Evolutionary conservation across 129 eudicot genomes (phyloP).

Genomic region (Deinandra increscens): DNA sequence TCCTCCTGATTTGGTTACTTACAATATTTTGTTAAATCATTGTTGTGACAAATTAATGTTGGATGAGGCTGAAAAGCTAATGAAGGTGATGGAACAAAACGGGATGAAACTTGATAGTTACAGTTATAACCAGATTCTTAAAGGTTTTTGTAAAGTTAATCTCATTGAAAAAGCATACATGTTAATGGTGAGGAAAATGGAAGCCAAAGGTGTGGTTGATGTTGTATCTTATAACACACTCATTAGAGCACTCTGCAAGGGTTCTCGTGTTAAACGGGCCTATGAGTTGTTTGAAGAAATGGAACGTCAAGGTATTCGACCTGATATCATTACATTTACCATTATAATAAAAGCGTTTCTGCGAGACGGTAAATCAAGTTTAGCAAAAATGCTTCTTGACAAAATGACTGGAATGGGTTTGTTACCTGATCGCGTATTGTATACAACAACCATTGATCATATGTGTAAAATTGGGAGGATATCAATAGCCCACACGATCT

Average conservation of each 20-base stretch:
- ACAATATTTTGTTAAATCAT: slow-evolving; percentile 64
- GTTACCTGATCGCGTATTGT: slow-evolving; percentile 67
- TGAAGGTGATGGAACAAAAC: slow-evolving; percentile 53
- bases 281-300: slow-evolving; percentile 66
- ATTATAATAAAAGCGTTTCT: slow-evolving; percentile 79
- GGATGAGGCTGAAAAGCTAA: slow-evolving; percentile 72
- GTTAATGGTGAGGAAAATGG: slow-evolving; percentile 70
- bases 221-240: slow-evolving; percentile 91
- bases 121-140: slow-evolving; percentile 81
- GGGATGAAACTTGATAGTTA: slow-evolving; percentile 69
- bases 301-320: slow-evolving; percentile 59
- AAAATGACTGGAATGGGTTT: slow-evolving; percentile 77
- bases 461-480: slow-evolving; percentile 63
- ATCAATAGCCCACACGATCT: slow-evolving; percentile 49
- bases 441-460: slow-evolving; percentile 70
- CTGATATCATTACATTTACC: slow-evolving; percentile 79
- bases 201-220: slow-evolving; percentile 62
- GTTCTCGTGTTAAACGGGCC: slow-evolving; percentile 43
- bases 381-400: slow-evolving; percentile 61
- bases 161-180: slow-evolving; percentile 69
- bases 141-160: slow-evolving; percentile 77
- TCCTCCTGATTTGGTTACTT: slow-evolving; percentile 75
- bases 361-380: slow-evolving; percentile 48
- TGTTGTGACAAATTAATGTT: slow-evolving; percentile 71
- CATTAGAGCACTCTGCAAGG: slow-evolving; percentile 60